These are phyloP conservation scores for Silene coronaria DNA, from an alignment of 179 eudicot species.

Conservation along the genomic window DNA sequence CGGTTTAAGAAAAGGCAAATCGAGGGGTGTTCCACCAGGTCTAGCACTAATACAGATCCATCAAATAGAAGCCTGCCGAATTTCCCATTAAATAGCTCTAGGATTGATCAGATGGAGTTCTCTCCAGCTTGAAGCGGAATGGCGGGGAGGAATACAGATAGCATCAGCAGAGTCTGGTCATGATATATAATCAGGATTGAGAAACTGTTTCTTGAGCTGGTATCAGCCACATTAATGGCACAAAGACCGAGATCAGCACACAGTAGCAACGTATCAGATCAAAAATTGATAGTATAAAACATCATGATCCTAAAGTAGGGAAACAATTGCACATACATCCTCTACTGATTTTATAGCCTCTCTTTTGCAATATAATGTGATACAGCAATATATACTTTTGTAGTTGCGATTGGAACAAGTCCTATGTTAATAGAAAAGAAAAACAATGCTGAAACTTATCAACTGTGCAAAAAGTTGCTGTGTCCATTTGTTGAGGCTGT, in stretches of 20 bases:
- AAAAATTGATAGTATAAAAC: background rate
- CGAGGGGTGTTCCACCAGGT: slow-evolving; percentile 28
- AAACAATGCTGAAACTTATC: background rate
- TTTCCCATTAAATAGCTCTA: background rate
- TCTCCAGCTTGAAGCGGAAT: slow-evolving; percentile 1
- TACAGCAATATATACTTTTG: background rate
- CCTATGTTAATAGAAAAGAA: background rate
- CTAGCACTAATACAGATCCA: slow-evolving; percentile 13
- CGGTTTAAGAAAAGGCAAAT: slow-evolving; percentile 41
- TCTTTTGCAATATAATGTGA: background rate
- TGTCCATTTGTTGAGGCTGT: background rate
- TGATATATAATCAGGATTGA: too few relatives aligned
- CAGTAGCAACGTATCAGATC: background rate
- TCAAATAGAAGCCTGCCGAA: slow-evolving; percentile 22
- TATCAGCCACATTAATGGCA: background rate
- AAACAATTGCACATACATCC: slow-evolving; percentile 5
- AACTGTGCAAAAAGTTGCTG: background rate
- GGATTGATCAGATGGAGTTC: slow-evolving; percentile 12
- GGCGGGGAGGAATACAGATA: background rate
- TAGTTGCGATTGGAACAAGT: background rate
- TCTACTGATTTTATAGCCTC: background rate
- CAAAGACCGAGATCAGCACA: background rate
- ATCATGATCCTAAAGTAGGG: background rate
- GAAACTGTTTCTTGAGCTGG: background rate
- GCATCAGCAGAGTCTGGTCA: too few relatives aligned